Base-by-base conservation (phyloP, 441 rosid genomes). In the Erodium trifolium region DNA sequence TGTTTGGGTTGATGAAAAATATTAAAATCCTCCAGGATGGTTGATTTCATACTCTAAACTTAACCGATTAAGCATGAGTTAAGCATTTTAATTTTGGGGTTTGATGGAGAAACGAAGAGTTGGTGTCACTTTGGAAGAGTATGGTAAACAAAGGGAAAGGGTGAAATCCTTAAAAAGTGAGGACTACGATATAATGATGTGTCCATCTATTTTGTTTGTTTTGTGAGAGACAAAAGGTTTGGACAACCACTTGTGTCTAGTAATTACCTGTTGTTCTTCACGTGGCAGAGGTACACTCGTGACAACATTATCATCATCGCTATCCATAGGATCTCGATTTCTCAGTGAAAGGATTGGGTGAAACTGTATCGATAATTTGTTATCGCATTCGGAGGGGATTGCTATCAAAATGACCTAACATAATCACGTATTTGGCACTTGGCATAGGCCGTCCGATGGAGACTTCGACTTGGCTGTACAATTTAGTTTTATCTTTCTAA, bases 171-270 rank as follows among this genome's bases (percentile, higher is more conserved):
- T 47, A 47, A 47, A 47, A 47, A 47, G 23, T 57, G 23, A 17
- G 63, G 23, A 10, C 31, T 18, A 7, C 2, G 27, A 23, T 23
- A 23, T 23, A 23, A 23, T 57, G 8, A 2, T 57, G 53, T 47
- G 14, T 47, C 14, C n/a, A 47, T 13, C 53, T 12, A 57, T 57
- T 57, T 57, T 57, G 63, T 57, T 57, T 18, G 63, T 57, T 57
- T 57, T 57, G 63, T 57, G 63, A 57, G 63, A 2, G 63, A 7
- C 63, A 57, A 57, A 57, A 57, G 63, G 13, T 57, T 57, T 6
- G 63, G 63, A 19, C 63, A 57, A 57, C 63, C 63, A 57, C 63
- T 18, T 57, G 12, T 57, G 63, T 18, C 31, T 23, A 57, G 27
- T 23, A 5, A 9, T n/a, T 23, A 23, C 27, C 27, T 23, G 27